phyloP scores from a whole-genome alignment of 2,329 filamentous ascomycete genomes.

The Ophiostoma quercus region DNA sequence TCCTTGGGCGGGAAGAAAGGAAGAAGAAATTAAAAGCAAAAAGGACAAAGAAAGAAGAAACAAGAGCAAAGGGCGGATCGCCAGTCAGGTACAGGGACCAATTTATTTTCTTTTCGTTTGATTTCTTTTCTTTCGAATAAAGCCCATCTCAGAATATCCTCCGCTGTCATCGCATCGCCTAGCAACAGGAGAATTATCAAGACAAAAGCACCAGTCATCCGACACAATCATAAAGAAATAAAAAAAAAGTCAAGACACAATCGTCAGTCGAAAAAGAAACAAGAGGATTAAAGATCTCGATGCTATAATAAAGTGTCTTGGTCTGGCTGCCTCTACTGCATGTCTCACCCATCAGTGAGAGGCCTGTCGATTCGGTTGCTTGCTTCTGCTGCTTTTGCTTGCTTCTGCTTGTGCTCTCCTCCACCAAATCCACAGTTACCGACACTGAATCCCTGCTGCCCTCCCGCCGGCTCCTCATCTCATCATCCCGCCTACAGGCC shows the following conservation, averaged over 20 bases:
- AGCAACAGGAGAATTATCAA: slow-evolving; percentile 5
- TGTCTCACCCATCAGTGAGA: neutral
- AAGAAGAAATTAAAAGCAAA: neutral
- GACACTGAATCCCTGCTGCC: neutral
- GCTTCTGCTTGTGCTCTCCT: neutral
- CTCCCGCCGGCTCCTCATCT: slow-evolving; percentile 10
- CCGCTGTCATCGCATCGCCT: slow-evolving; percentile 1
- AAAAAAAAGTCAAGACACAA: neutral
- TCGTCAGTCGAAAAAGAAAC: neutral
- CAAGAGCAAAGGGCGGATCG: neutral
- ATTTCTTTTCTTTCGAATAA: neutral
- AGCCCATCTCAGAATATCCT: neutral
- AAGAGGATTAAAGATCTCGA: neutral
- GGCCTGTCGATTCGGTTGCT: neutral
- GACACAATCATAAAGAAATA: neutral
- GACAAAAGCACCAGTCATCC: neutral
- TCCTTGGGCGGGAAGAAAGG: neutral
- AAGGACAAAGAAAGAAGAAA: slow-evolving; percentile 1
- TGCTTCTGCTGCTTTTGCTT: neutral
- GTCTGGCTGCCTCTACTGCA: neutral
- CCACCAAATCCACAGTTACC: slow-evolving; percentile 5
- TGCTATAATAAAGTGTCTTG: neutral
- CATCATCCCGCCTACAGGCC: neutral
- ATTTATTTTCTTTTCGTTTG: neutral
- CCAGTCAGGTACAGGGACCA: slow-evolving; percentile 9